Evolutionary conservation across 176 grass and related monocot genomes (phyloP).

Genomic region (Bonia amplexicaulis): DNA sequence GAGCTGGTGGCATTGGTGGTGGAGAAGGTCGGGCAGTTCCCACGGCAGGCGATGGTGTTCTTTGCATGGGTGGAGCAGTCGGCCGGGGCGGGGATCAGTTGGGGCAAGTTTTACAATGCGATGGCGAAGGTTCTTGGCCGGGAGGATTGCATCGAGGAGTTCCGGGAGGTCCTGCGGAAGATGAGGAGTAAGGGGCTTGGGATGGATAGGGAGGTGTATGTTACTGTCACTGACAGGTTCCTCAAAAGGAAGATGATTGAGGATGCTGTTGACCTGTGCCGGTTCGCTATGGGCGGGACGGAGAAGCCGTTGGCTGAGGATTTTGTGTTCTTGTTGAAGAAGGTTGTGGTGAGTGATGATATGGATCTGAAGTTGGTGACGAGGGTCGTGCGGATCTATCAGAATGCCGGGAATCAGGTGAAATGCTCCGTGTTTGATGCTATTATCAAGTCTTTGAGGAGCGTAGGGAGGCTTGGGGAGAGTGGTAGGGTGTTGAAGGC

Average conservation of each 20-base stretch:
- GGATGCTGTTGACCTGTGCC: slow-evolving; percentile 52
- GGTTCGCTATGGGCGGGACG: slow-evolving; percentile 34
- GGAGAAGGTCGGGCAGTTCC: slow-evolving; percentile 42
- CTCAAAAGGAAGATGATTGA: slow-evolving; percentile 46
- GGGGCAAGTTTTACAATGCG: slow-evolving; percentile 49
- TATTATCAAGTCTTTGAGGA: slow-evolving; percentile 60
- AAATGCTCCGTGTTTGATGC: slow-evolving; percentile 34
- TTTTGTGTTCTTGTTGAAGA: slow-evolving; percentile 57
- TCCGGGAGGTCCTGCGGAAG: slow-evolving; percentile 50
- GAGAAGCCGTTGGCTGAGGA: slow-evolving; percentile 31
- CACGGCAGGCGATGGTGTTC: slow-evolving; percentile 53
- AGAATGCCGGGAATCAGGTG: slow-evolving; percentile 45
- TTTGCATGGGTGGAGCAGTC: slow-evolving; percentile 58
- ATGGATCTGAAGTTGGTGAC: slow-evolving; percentile 54
- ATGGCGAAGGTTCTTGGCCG: slow-evolving; percentile 48
- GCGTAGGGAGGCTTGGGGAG: slow-evolving; percentile 62
- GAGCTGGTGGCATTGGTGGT: slow-evolving; percentile 51
- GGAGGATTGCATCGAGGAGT: slow-evolving; percentile 56
- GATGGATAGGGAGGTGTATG: slow-evolving; percentile 59
- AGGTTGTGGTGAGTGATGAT: slow-evolving; percentile 50
- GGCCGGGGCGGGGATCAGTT: slow-evolving; percentile 17
- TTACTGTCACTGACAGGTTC: slow-evolving; percentile 42
- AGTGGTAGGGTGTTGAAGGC: slow-evolving; percentile 66
- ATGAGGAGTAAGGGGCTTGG: slow-evolving; percentile 41
- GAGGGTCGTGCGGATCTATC: slow-evolving; percentile 43